A percentile compares a stretch with the other conserved stretches of the same genome.
Evolutionary conservation across 257 asterid species (phyloP).

Genomic region (Solanum sitiens): DNA sequence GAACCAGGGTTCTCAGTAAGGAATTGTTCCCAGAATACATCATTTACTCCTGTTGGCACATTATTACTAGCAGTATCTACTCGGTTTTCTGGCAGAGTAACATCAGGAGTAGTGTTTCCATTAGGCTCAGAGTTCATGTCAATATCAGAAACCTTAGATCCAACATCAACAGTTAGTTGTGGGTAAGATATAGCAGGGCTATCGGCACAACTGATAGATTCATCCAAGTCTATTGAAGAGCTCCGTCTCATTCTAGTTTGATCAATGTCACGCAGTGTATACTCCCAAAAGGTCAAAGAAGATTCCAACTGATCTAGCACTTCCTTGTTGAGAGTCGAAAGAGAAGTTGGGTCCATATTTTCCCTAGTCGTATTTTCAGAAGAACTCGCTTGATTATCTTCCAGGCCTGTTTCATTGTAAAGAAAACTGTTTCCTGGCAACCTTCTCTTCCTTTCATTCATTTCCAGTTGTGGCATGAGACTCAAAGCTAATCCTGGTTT

Average conservation of each 20-base stretch:
- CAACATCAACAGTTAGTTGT: constrained; percentile 33
- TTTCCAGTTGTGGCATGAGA: constrained; percentile 31
- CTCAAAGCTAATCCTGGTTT: constrained; percentile 33
- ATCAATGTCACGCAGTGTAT: constrained; percentile 23
- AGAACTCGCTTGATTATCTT: constrained; percentile 21
- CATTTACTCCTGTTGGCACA: constrained; percentile 60
- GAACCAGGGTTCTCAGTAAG: constrained; percentile 87
- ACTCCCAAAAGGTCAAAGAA: constrained; percentile 60
- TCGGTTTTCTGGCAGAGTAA: constrained; percentile 23
- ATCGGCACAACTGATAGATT: constrained; percentile 32
- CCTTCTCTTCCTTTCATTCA: constrained; percentile 56
- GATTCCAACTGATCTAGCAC: constrained; percentile 53
- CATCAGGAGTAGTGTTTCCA: constrained; percentile 14
- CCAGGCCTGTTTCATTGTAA: constrained; percentile 26
- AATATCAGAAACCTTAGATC: constrained; percentile 28
- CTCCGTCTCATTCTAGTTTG: constrained; percentile 21
- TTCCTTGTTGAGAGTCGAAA: constrained; percentile 33
- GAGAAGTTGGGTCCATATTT: constrained; percentile 28
- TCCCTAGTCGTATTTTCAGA: constrained; percentile 25
- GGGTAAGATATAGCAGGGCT: constrained; percentile 52
- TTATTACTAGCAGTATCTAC: constrained; percentile 21
- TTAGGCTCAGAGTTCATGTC: constrained; percentile 64
- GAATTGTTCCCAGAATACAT: constrained; percentile 93
- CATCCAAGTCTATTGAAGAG: constrained; percentile 36
- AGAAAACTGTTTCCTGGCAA: constrained; percentile 36